phyloP scores from a whole-genome alignment of 306 rosid species.

The Clitoria ternatea region DNA sequence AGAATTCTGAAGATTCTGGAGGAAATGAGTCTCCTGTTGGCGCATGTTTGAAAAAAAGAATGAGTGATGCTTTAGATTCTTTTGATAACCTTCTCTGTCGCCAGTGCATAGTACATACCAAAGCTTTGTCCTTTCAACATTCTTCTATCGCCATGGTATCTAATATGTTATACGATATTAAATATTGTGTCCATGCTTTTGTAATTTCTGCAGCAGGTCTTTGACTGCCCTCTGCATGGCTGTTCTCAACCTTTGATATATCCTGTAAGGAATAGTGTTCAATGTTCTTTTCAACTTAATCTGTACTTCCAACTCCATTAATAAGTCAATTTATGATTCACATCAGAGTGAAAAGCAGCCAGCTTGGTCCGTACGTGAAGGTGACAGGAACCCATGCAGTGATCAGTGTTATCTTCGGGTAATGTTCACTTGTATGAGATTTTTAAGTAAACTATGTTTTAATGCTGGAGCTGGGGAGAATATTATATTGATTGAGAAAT shows the following conservation, averaged over 20 bases:
- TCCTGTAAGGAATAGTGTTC: constrained; percentile 56
- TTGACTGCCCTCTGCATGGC: constrained; percentile 76
- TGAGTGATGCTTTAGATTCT: constrained; percentile 54
- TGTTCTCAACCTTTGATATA: constrained; percentile 54
- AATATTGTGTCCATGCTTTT: constrained; percentile 17
- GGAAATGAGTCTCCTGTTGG: constrained; percentile 32
- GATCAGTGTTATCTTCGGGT: constrained; percentile 76
- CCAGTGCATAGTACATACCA: constrained; percentile 62
- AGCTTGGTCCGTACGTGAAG: constrained; percentile 61
- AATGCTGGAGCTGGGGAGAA: neutral
- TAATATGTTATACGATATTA: neutral
- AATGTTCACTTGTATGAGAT: constrained; percentile 25
- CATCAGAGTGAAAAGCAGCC: constrained; percentile 61
- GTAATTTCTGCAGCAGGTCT: constrained; percentile 44
- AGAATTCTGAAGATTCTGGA: constrained; percentile 28
- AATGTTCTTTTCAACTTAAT: neutral
- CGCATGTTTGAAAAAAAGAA: constrained; percentile 53
- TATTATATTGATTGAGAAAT: too few relatives aligned
- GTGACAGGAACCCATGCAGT: constrained; percentile 64
- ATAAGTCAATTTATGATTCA: constrained; percentile 30
- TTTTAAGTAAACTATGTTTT: neutral
- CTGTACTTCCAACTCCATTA: neutral
- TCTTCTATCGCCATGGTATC: neutral
- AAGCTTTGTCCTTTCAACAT: neutral
- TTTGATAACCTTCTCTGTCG: constrained; percentile 76